Evolutionary conservation across 257 asterid genomes (phyloP).

Genomic region (Cruciata laevipes): DNA sequence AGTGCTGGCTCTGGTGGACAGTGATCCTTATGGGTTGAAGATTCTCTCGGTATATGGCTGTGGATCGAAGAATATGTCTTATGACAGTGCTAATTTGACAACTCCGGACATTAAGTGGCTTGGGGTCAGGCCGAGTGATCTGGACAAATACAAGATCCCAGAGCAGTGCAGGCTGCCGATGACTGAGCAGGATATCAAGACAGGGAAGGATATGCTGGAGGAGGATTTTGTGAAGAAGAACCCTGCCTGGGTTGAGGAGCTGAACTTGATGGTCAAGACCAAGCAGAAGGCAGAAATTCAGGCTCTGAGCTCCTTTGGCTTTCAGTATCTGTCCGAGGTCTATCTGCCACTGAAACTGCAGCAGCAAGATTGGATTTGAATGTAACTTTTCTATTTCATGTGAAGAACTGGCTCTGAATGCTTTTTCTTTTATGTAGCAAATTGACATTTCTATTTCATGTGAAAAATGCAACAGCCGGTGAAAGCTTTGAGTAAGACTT

Average conservation of each 20-base stretch:
- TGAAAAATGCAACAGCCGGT: background rate
- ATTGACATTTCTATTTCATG: background rate
- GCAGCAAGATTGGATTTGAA: constrained; percentile 84
- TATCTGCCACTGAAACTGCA: constrained; percentile 85
- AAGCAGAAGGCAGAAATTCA: constrained; percentile 95
- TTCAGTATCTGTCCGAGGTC: constrained; percentile 86
- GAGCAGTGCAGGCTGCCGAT: constrained; percentile 85
- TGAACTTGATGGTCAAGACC: constrained; percentile 80
- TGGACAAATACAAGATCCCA: constrained; percentile 76
- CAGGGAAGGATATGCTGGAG: constrained; percentile 81
- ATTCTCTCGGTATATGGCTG: constrained; percentile 74
- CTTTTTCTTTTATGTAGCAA: background rate
- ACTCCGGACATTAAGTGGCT: constrained; percentile 90
- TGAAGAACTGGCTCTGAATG: constrained; percentile 54
- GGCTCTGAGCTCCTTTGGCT: constrained; percentile 86
- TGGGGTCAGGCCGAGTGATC: constrained; percentile 78
- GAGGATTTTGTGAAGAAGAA: constrained; percentile 97
- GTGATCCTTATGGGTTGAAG: constrained; percentile 84
- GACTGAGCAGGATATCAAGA: constrained; percentile 85
- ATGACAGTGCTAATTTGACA: constrained; percentile 76
- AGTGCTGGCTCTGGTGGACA: constrained; percentile 70
- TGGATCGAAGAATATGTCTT: constrained; percentile 91
- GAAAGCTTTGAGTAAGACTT: background rate
- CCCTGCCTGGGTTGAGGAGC: constrained; percentile 88
- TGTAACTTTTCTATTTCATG: constrained; percentile 1